Evolutionary conservation across 2,329 filamentous ascomycete genomes (phyloP).

Genomic region (Cadophora luteo-olivacea): DNA sequence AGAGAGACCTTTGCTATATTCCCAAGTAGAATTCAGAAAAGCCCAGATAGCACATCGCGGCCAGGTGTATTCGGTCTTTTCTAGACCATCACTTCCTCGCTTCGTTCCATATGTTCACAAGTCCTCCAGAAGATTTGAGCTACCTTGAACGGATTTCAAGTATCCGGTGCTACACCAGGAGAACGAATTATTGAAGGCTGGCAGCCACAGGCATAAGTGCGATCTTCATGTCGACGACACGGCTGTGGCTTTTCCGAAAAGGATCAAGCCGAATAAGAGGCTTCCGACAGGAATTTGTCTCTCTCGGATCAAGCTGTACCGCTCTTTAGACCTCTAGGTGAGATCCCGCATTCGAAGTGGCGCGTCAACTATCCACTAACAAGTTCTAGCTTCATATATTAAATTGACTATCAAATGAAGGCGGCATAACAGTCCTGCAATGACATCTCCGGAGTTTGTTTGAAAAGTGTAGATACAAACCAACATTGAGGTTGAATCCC

Average conservation of each 20-base stretch:
- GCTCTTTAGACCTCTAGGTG: not conserved
- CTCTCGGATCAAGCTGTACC: constrained; percentile 3
- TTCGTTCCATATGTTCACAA: no score
- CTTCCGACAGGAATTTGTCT: not conserved
- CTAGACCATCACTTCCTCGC: no score
- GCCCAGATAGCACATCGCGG: no score
- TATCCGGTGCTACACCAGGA: no score
- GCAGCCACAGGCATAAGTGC: not conserved
- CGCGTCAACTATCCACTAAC: not conserved
- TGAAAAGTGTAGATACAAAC: not conserved
- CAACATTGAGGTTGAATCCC: not conserved
- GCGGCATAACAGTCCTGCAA: not conserved
- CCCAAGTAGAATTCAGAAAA: no score
- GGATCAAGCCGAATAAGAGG: not conserved
- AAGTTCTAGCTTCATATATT: not conserved
- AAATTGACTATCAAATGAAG: not conserved
- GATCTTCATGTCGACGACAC: not conserved
- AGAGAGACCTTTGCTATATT: no score
- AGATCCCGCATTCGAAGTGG: no score
- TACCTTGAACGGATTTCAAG: no score
- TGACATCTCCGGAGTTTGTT: not conserved
- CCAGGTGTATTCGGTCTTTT: no score
- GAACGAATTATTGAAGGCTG: no score
- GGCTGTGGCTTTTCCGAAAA: constrained; percentile 13
- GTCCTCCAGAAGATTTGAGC: no score